Evolutionary conservation across 2,329 filamentous ascomycete genomes (phyloP).

Genomic region (Aspergillus sp.): DNA sequence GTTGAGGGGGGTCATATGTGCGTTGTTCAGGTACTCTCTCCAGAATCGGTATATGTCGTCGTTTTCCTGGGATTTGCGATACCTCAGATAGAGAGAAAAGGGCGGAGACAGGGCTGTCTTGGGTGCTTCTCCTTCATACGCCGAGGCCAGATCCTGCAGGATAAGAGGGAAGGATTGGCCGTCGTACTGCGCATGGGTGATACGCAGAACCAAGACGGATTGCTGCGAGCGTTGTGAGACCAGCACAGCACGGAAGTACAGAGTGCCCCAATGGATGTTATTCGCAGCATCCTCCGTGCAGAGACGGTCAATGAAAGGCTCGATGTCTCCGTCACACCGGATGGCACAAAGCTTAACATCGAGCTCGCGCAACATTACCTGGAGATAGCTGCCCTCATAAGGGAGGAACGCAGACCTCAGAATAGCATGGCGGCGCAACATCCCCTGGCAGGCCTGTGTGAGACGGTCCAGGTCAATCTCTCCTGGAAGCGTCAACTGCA

Average conservation of each 20-base stretch:
- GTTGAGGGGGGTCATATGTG: background rate
- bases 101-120: background rate
- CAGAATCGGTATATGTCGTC: background rate
- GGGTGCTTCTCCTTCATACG: background rate
- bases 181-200: background rate
- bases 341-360: background rate
- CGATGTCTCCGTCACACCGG: background rate
- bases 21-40: background rate
- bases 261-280: background rate
- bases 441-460: background rate
- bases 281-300: background rate
- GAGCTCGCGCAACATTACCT: background rate
- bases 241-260: background rate
- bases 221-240: background rate
- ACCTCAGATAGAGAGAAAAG: background rate
- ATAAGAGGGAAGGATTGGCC: background rate
- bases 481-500: background rate
- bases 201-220: background rate
- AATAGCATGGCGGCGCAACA: background rate
- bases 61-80: background rate
- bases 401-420: background rate
- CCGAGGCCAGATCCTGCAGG: background rate
- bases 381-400: background rate
- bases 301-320: background rate
- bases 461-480: background rate